These are phyloP conservation scores for Didymella pinodella DNA, from an alignment of 2,329 filamentous ascomycete genomes.

Conservation along the genomic window DNA sequence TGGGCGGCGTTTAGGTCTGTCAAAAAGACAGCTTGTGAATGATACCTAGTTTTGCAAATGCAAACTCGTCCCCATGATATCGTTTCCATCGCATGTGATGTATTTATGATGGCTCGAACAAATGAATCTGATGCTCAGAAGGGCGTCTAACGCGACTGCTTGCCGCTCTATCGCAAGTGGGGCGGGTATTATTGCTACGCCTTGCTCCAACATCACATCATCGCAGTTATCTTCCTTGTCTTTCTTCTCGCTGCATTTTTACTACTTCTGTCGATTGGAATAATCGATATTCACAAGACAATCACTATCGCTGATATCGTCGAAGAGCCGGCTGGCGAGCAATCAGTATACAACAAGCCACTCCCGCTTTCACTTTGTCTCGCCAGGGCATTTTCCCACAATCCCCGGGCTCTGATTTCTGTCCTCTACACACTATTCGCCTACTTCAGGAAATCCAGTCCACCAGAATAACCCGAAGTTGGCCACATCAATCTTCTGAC, in stretches of 20 bases:
- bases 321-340: neutral
- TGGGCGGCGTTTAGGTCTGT: conserved; percentile 51
- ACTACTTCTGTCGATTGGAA: neutral
- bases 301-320: neutral
- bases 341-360: neutral
- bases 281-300: neutral
- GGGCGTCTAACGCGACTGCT: neutral
- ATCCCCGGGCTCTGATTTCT: neutral
- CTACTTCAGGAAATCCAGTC: neutral
- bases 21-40: conserved; percentile 47
- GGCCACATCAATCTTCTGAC: neutral
- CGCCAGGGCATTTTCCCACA: neutral
- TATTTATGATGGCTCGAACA: neutral
- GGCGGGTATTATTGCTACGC: neutral
- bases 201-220: neutral
- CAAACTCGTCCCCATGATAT: conserved; percentile 36
- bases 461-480: neutral
- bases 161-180: neutral
- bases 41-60: conserved; percentile 50
- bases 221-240: neutral
- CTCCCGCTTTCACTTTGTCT: neutral
- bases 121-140: neutral
- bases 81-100: neutral
- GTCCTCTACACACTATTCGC: neutral
- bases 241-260: neutral